A percentile compares a stretch with the other conserved stretches of the same genome.
Conservation (phyloP, 352 stramenopile species). For the Globisporangium carolinianum region DNA sequence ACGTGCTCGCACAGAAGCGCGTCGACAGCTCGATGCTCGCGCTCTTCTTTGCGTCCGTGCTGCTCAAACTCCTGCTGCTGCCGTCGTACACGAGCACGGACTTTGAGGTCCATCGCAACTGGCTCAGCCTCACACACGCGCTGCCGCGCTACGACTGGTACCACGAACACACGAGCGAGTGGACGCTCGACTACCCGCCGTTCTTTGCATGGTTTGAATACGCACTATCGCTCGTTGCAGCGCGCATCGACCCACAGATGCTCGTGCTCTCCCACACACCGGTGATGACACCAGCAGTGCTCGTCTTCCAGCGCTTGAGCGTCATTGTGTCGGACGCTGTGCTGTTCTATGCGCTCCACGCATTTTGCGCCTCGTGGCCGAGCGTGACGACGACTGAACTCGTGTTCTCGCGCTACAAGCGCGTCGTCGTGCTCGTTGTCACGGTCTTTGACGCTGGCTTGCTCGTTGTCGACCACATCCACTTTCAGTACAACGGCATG, state of each 20-base stretch:
- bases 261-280: slow-evolving; percentile 52
- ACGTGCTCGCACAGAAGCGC: slow-evolving; percentile 14
- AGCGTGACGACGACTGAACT: slow-evolving; percentile 65
- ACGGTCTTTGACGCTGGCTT: slow-evolving; percentile 91
- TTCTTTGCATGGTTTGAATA: slow-evolving; percentile 97
- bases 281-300: slow-evolving; percentile 43
- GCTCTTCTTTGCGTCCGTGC: slow-evolving; percentile 43
- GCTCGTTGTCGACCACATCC: slow-evolving; percentile 96
- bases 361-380: slow-evolving; percentile 78
- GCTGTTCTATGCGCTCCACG: slow-evolving; percentile 78
- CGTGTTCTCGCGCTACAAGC: slow-evolving; percentile 53
- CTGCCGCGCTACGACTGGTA: slow-evolving; percentile 91
- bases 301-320: slow-evolving; percentile 91
- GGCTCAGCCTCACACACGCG: slow-evolving; percentile 93
- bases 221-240: slow-evolving; percentile 59
- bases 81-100: slow-evolving; percentile 94
- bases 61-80: slow-evolving; percentile 86
- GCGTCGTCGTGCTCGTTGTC: slow-evolving; percentile 72
- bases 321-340: slow-evolving; percentile 89
- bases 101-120: slow-evolving; percentile 99
- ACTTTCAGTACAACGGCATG: slow-evolving; percentile 99
- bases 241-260: slow-evolving; percentile 52
- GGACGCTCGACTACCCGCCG: slow-evolving; percentile 98
- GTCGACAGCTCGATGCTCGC: slow-evolving; percentile 36
- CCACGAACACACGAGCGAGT: slow-evolving; percentile 92